Base-by-base conservation (phyloP, 108 stramenopile genomes). In the Craspedostauros australis region DNA sequence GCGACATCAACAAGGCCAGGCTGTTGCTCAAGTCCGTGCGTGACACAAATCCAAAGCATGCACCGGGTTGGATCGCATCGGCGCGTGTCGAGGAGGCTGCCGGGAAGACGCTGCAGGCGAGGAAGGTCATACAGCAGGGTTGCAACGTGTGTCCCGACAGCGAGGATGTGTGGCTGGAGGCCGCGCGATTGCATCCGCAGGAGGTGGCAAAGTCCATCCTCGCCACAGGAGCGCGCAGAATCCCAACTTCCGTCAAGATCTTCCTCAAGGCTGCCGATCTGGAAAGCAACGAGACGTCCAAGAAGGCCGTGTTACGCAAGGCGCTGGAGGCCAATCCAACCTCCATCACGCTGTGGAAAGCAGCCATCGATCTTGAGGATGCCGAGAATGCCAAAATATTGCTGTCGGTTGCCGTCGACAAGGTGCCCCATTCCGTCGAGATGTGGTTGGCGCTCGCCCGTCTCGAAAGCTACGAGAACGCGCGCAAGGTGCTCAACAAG, bases 121-220 rank as follows among this genome's bases (percentile, higher is more conserved):
- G 98, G 1, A 95, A 95, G 62, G 52, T 97, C 30, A 99, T 99
- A 50, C 76, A 90, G 69, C 84, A 96, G 48, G 98, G 95, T n/a
- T 96, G 95, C 60, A 83, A 95, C 54, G 69, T 69, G 5, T 96
- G 96, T 76, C 87, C 95, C 4, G 80, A 80, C 21, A 75, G 64
- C 39, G 95, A 97, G 61, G 97, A 99, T 66, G 95, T 99, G 18
- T 99, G 96, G 98, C 60, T 99, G 27, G 98, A 99, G 62, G 96
- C 96, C 1, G 96, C 95, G n/a, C 64, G 96, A 30, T 72, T 99
- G 47, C 90, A 94, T 61, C 76, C 70, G 16, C 46, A 65, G 27
- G 83, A 88, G 16, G 88, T 96, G 20, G 95, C 90, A 31, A 94
- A 92, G 60, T 75, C 75, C 16, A 93, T 99, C 38, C 57, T 96